Conservation (phyloP, 2,329 filamentous ascomycete species). For the Elsinoe batatas region DNA sequence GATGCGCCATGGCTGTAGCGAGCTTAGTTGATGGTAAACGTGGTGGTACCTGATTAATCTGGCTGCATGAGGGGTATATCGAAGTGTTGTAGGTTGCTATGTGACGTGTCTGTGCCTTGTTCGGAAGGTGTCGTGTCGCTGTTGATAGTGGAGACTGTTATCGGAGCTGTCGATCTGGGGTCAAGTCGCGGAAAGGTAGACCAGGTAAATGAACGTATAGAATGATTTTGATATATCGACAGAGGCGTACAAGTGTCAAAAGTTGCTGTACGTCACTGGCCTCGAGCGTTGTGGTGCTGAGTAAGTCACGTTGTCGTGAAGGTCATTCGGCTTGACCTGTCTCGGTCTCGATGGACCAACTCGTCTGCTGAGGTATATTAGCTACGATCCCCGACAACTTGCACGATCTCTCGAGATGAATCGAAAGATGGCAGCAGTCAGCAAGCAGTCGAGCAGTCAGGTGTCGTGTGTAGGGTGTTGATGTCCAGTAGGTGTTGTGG, state of each 20-base stretch:
- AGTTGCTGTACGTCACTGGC: neutral
- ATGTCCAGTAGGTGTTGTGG: neutral
- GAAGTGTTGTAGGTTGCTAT: neutral
- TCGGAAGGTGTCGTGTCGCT: neutral
- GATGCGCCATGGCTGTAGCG: constrained; percentile 6
- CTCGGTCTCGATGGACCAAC: constrained; percentile 11
- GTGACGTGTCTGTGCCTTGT: neutral
- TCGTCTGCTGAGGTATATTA: constrained; percentile 9
- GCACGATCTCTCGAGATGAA: neutral
- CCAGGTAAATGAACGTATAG: neutral
- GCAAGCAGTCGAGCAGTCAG: constrained; percentile 6
- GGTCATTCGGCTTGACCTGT: constrained; percentile 11
- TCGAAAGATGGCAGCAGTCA: constrained; percentile 3
- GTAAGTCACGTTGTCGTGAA: constrained; percentile 13
- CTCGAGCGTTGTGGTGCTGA: constrained; percentile 10
- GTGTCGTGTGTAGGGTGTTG: neutral
- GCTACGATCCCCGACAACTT: neutral
- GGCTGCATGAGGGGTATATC: constrained; percentile 5
- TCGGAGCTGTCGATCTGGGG: constrained; percentile 7
- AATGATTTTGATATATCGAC: neutral
- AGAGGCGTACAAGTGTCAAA: neutral
- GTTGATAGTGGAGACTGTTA: constrained; percentile 6
- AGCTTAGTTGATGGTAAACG: neutral
- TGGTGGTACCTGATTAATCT: neutral
- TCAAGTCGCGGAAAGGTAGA: neutral